Conservation (phyloP, 2,329 filamentous ascomycete species). For the Claviceps arundinis region DNA sequence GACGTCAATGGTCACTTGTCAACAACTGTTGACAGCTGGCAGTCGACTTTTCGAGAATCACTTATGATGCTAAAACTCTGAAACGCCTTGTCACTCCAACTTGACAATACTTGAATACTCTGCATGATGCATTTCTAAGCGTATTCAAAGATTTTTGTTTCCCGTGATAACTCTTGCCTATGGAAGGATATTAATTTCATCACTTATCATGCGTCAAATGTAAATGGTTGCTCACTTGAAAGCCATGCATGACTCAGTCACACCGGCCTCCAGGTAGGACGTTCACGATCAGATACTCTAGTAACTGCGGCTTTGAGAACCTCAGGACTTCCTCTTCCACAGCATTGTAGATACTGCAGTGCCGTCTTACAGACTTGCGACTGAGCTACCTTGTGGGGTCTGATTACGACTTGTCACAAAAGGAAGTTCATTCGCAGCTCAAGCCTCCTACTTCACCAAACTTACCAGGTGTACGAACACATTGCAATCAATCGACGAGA, state of each 20-base stretch:
- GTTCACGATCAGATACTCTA: not conserved
- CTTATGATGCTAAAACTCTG: too few relatives aligned
- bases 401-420: constrained; percentile 4
- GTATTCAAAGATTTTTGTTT: not conserved
- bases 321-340: not conserved
- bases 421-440: not conserved
- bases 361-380: not conserved
- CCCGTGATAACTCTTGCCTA: not conserved
- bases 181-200: not conserved
- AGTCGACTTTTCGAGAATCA: too few relatives aligned
- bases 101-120: not conserved
- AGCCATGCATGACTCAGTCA: not conserved
- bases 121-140: not conserved
- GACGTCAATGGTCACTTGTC: too few relatives aligned
- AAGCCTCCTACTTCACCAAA: not conserved
- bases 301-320: not conserved
- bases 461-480: not conserved
- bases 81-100: too few relatives aligned
- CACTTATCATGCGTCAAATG: not conserved
- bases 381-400: not conserved
- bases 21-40: too few relatives aligned
- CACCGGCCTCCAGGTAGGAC: not conserved
- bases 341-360: not conserved
- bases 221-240: not conserved
- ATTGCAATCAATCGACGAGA: constrained; percentile 1